Evolutionary conservation across 164 flowering plant species (phyloP), one percentile per base, ranked within the genome.

Genomic region (Hamamelis virginiana): DNA sequence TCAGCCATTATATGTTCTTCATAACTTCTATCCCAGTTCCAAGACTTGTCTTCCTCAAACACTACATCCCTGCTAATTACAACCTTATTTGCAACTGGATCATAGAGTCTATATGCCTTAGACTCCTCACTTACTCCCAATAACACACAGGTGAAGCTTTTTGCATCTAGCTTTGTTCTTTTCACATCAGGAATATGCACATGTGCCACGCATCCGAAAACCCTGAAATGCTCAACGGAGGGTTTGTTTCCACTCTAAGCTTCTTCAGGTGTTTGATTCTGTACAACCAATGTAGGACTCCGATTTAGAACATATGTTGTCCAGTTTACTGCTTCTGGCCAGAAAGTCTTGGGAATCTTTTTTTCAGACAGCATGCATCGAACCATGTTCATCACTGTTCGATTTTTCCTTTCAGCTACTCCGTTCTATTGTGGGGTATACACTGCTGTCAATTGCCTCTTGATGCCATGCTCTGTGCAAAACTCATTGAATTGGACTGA

Each of bases 351-450:
- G 2, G 64, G 64, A 28, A 61, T 33, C n/a, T n/a, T n/a, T 18
- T 56, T 56, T 43, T n/a, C 62, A 3, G 52, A 25, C 8, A 67
- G 53, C 62, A 67, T 56, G 28, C 70, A 9, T 38, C 63, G 9
- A 13, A 67, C 70, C 70, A 67, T 67, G 16, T 67, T 67, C 60
- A 67, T 38, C 5, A 67, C 23, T 1, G 70, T 67, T 43, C 62
- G 18, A 19, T 67, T 67, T n/a, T 67, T 67, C 8, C 70, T n/a
- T 8, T 67, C 70, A 1, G 70, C 70, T 6, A 67, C 62, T 3
- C 62, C 56, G n/a, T 64, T 64, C 9, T 45, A 56, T 28, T 67
- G 70, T 5, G 70, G 70, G 3, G 70, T 56, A 12, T 43, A 67
- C 15, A 63, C 52, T 5, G 70, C 28, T 5, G 62, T 68, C 11